Percentiles rank a stretch among this genome's conserved stretches.
These are phyloP conservation scores for Ceratocystis variospora DNA, from an alignment of 2,329 filamentous ascomycete genomes.

Conservation along the genomic window DNA sequence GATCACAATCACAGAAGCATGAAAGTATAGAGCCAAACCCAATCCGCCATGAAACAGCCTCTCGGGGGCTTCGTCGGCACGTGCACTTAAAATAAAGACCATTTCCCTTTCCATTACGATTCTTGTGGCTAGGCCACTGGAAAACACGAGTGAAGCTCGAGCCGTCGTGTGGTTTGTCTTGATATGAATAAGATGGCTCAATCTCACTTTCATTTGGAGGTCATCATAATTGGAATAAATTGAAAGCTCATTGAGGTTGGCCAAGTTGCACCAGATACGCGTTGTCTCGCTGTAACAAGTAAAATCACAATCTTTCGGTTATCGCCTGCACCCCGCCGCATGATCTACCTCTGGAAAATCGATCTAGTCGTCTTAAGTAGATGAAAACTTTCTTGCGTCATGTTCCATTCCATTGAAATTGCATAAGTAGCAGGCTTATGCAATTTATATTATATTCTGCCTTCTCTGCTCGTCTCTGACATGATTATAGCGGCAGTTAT, in stretches of 20 bases:
- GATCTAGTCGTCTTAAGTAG: neutral
- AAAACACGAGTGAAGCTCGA: slow-evolving; percentile 6
- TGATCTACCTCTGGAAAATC: neutral
- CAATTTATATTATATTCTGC: neutral
- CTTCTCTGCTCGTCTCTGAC: neutral
- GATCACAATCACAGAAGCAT: slow-evolving; percentile 1
- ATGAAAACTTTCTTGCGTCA: neutral
- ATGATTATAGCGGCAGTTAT: neutral
- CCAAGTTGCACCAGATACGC: neutral
- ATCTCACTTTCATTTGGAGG: neutral
- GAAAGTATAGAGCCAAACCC: neutral
- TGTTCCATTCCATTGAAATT: neutral
- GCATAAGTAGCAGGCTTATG: neutral
- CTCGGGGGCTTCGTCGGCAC: slow-evolving; percentile 6
- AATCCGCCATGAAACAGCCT: neutral
- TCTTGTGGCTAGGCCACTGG: neutral
- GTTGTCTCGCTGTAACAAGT: neutral
- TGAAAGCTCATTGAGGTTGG: neutral
- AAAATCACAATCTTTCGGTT: neutral
- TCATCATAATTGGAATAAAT: neutral
- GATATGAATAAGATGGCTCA: neutral
- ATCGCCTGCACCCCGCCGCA: neutral
- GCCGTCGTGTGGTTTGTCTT: neutral
- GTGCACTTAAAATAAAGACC: neutral
- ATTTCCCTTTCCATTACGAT: neutral